Evolutionary conservation across 176 grass and related monocot species (phyloP).

Genomic region (Oryza meyeriana): DNA sequence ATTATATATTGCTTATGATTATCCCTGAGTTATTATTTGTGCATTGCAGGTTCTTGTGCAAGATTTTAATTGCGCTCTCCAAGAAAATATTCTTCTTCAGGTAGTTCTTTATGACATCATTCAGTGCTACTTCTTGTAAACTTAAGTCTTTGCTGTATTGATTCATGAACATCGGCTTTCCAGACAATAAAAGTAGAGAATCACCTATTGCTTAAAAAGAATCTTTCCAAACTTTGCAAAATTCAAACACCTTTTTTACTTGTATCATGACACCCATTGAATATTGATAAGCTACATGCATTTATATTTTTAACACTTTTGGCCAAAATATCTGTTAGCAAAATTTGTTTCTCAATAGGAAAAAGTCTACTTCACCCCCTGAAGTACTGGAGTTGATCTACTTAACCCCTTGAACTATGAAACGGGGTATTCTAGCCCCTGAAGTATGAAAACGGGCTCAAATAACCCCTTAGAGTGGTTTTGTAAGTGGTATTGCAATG

Average conservation of each 20-base stretch:
- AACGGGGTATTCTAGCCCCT: no score
- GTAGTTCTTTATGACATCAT: slow-evolving; percentile 35
- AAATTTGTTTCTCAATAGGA: background rate
- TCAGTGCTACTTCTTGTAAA: background rate
- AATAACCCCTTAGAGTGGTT: no score
- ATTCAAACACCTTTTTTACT: background rate
- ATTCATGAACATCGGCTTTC: background rate
- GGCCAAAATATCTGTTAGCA: background rate
- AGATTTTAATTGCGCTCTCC: slow-evolving; percentile 93
- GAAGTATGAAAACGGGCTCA: no score
- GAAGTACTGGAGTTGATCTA: no score
- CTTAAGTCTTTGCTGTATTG: background rate
- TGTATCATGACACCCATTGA: background rate
- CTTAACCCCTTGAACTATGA: no score
- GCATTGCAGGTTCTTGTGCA: slow-evolving; percentile 69
- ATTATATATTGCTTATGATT: background rate
- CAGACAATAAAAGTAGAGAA: background rate
- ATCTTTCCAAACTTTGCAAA: background rate
- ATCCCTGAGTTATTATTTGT: background rate
- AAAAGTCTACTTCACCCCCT: no score
- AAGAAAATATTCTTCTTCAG: slow-evolving; percentile 99
- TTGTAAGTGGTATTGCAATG: no score
- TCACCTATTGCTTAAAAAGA: background rate
- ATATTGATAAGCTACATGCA: background rate
- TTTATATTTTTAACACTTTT: background rate